phyloP scores from a whole-genome alignment of 2,329 filamentous ascomycete genomes.

The Fusarium siculi region DNA sequence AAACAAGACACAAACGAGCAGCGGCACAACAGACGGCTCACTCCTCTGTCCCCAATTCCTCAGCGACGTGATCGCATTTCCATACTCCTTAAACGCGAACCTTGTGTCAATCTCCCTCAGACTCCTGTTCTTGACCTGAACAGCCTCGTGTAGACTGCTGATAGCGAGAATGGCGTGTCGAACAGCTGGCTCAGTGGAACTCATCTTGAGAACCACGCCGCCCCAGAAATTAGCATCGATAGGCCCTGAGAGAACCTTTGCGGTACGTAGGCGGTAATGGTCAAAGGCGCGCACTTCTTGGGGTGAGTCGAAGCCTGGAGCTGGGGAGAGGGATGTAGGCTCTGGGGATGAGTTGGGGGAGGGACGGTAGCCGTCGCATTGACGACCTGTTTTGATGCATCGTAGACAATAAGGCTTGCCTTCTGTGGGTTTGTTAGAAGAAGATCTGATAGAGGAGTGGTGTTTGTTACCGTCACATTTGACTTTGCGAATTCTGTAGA shows the following conservation, averaged over 20 bases:
- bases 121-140: slow-evolving; percentile 35
- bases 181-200: slow-evolving; percentile 57
- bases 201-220: slow-evolving; percentile 57
- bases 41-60: slow-evolving; percentile 49
- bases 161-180: slow-evolving; percentile 62
- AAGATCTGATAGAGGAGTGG: fast-evolving
- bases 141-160: slow-evolving; percentile 57
- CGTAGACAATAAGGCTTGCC: slow-evolving; percentile 62
- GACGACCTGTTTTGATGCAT: slow-evolving; percentile 65
- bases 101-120: slow-evolving; percentile 30
- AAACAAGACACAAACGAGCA: slow-evolving; percentile 62
- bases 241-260: slow-evolving; percentile 55
- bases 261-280: slow-evolving; percentile 50
- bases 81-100: slow-evolving; percentile 54
- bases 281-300: slow-evolving; percentile 47
- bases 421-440: slow-evolving; percentile 48
- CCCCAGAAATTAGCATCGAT: slow-evolving; percentile 58
- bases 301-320: slow-evolving; percentile 34
- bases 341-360: slow-evolving; percentile 30
- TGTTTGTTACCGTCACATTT: slow-evolving; percentile 20
- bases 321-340: slow-evolving; percentile 21
- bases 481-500: slow-evolving; percentile 15
- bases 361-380: slow-evolving; percentile 64
- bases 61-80: slow-evolving; percentile 58
- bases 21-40: slow-evolving; percentile 45